Evolutionary conservation across 2,329 filamentous ascomycete species (phyloP), one percentile per base, ranked within the genome.

Genomic region (Alternaria viburni): DNA sequence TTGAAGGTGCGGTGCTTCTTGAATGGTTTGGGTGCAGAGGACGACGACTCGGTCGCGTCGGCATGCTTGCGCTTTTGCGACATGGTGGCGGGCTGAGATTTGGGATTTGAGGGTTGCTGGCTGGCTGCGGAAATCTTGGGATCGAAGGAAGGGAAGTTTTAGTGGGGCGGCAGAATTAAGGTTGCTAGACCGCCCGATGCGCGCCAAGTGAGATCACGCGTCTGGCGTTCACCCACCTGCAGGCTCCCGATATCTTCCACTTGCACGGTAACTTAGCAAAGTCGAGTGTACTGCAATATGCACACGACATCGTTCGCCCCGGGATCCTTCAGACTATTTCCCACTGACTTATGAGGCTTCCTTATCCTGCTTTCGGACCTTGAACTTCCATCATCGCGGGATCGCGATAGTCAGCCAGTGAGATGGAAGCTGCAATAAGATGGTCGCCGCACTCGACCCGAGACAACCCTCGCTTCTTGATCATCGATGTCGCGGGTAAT

Each of bases 341-440:
- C 5, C 15, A 21, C 13, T 51, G 28, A 43, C 28, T 19, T 9
- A 60, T 63, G 57, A 54, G 8, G 36, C 45, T 19, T 23, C 26
- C 17, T 28, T 25, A 25, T 15, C 12, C 26, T 13, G 28, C 26
- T 51, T 6, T n/a, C 23, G 52, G 46, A 51, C 19, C 36, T 46
- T 60, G 57, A 45, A 43, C 21, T 46, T 23, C 11, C 26, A 51
- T 28, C 17, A 28, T 60, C 32, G 56, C 56, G 23, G 28, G 10
- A 13, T n/a, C 36, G 57, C 57, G 12, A 49, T 60, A 46, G 28
- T 46, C 50, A 51, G 55, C 57, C 61, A 68, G 64, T 67, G 78
- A 69, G 55, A 88, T 88, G 86, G 86, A 88, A 77, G 84, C 87
- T 30, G 88, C 88, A 47, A 86, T 90, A 66, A 84, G 88, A 72